Evolutionary conservation across 257 asterid genomes (phyloP).

Genomic region (Striga asiatica): DNA sequence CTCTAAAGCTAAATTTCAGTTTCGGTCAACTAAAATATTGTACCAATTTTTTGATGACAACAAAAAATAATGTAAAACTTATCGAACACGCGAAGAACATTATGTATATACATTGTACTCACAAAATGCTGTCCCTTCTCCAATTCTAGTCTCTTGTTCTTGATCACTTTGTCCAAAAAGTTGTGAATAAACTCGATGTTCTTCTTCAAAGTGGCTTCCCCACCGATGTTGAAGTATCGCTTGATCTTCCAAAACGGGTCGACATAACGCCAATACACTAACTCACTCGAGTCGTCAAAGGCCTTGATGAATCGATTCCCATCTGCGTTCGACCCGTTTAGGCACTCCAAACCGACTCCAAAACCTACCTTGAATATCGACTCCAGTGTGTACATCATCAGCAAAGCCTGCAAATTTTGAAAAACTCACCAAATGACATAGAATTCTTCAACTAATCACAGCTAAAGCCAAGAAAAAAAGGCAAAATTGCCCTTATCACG

Average conservation of each 20-base stretch:
- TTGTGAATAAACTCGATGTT: slow-evolving; percentile 36
- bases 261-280: slow-evolving; percentile 43
- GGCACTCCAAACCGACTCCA: slow-evolving; percentile 57
- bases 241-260: slow-evolving; percentile 63
- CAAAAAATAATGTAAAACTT: no score
- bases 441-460: no score
- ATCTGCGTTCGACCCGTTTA: slow-evolving; percentile 37
- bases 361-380: slow-evolving; percentile 75
- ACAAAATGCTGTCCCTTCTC: slow-evolving; percentile 28
- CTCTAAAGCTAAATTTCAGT: no score
- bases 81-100: no score
- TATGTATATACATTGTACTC: slow-evolving; percentile 8
- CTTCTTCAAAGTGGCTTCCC: slow-evolving; percentile 46
- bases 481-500: no score
- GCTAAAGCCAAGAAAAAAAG: no score
- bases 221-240: slow-evolving; percentile 40
- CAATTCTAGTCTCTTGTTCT: slow-evolving; percentile 34
- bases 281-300: slow-evolving; percentile 63
- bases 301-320: slow-evolving; percentile 46
- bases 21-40: no score
- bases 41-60: no score
- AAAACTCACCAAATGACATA: no score
- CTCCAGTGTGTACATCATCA: slow-evolving; percentile 58
- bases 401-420: slow-evolving; percentile 32
- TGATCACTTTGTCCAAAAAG: slow-evolving; percentile 46